Base-by-base conservation (phyloP, 768 basidiomycete species). In the Leucocoprinus birnbaumii region DNA sequence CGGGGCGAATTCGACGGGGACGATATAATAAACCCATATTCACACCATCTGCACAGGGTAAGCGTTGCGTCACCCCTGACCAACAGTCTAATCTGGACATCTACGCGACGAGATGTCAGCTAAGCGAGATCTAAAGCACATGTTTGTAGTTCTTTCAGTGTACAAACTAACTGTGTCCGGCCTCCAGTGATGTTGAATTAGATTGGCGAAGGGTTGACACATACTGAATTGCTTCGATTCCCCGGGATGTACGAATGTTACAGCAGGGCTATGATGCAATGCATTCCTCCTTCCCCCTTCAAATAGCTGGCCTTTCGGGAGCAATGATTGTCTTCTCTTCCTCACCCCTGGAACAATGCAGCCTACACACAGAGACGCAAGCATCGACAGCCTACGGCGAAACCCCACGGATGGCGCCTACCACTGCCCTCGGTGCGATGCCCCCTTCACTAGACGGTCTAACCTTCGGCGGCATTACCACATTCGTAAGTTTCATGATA, bases 401-500 rank as follows among this genome's bases (percentile, higher is more conserved):
- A 67, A 70, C 57, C 60, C 63, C 48, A 68, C 64, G 18, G 69
- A 70, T 44, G 66, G 69, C 3, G 66, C 69, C 5, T 72, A 72
- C 60, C 71, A 70, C 38, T 72, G 71, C 47, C 71, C 69, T 2
- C 66, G 63, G 47, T 72, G 71, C 60, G 63, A 69, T 48, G 68
- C 67, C 25, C 71, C 71, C 27, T 72, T 72, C 55, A 72, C 71
- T 10, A 63, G 71, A 49, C 59, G 71, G 54, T 72, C 71, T 21
- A 72, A 72, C 58, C 63, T 72, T 40, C 63, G 69, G 46, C 61
- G 69, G 44, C 71, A 72, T 54, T 72, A 66, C 52, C 66, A 69
- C 48, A 70, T 72, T 53, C 69, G 71, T 72, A 60, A 60, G 68
- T 59, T 35, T 45, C 40, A 45, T 45, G 34, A n/a, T 31, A 10